A percentile compares a stretch with the other conserved stretches of the same genome.
phyloP scores from a whole-genome alignment of 345 rosid genomes.

The Capsella bursapastoris region DNA sequence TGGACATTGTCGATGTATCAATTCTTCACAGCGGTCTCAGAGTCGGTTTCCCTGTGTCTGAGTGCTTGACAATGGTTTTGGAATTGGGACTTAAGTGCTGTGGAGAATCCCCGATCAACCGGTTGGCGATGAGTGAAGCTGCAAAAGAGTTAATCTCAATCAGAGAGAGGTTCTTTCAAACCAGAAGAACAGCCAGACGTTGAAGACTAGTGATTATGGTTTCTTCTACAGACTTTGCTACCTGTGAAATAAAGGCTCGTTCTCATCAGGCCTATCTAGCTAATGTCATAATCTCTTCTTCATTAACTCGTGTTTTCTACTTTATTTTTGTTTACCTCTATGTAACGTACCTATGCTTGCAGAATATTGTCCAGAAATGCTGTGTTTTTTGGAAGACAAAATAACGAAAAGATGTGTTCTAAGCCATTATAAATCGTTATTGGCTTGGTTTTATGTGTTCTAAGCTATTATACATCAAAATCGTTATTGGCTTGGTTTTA shows the following conservation, averaged over 20 bases:
- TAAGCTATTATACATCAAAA: too few species aligned
- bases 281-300: not conserved
- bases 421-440: not conserved
- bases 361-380: not conserved
- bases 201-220: conserved; percentile 4
- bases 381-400: not conserved
- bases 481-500: too few species aligned
- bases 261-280: too few species aligned
- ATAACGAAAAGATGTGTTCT: not conserved
- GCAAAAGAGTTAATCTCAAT: conserved; percentile 26
- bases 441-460: not conserved
- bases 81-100: conserved; percentile 36
- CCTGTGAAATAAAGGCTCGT: not conserved
- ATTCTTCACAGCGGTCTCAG: conserved; percentile 3
- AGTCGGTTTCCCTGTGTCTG: not conserved
- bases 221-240: not conserved
- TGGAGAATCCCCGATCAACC: conserved; percentile 13
- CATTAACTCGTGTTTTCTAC: too few species aligned
- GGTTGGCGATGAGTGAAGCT: conserved; percentile 33
- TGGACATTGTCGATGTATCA: not conserved
- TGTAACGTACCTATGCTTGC: not conserved
- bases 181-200: conserved; percentile 3
- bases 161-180: conserved; percentile 12
- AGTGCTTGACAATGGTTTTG: conserved; percentile 8
- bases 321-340: too few species aligned